Evolutionary conservation across 345 rosid species (phyloP).

Genomic region (Salix dunnii): DNA sequence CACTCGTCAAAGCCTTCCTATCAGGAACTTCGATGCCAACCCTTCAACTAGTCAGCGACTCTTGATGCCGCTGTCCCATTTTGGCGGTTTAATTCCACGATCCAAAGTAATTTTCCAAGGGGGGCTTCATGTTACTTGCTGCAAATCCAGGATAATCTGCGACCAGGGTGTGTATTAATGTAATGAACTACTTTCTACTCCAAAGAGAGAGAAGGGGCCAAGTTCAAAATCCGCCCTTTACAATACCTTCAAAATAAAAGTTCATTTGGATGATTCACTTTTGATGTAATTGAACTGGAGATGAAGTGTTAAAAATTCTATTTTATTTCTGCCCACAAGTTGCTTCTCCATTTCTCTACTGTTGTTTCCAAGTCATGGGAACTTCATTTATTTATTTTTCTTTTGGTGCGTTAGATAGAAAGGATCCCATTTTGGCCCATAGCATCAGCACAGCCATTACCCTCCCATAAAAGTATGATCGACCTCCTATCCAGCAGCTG

Average conservation of each 20-base stretch:
- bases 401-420: background rate
- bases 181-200: background rate
- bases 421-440: background rate
- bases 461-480: too few relatives aligned
- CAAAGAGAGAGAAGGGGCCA: background rate
- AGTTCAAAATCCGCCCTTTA: background rate
- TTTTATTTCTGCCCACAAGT: background rate
- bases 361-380: background rate
- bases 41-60: conserved; percentile 2
- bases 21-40: conserved; percentile 42
- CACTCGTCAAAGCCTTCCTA: conserved; percentile 68
- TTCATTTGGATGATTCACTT: too few relatives aligned
- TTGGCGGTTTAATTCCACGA: too few relatives aligned
- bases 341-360: background rate
- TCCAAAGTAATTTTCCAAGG: background rate
- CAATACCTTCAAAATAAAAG: background rate
- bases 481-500: too few relatives aligned
- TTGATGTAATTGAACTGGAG: background rate
- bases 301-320: background rate
- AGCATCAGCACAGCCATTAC: too few relatives aligned
- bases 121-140: background rate
- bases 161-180: background rate
- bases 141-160: background rate
- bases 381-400: too few relatives aligned
- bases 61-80: background rate